Evolutionary conservation across 148 eudicot genomes (phyloP), one percentile per base, ranked within the genome.

Genomic region (Hydrangea macrophylla): DNA sequence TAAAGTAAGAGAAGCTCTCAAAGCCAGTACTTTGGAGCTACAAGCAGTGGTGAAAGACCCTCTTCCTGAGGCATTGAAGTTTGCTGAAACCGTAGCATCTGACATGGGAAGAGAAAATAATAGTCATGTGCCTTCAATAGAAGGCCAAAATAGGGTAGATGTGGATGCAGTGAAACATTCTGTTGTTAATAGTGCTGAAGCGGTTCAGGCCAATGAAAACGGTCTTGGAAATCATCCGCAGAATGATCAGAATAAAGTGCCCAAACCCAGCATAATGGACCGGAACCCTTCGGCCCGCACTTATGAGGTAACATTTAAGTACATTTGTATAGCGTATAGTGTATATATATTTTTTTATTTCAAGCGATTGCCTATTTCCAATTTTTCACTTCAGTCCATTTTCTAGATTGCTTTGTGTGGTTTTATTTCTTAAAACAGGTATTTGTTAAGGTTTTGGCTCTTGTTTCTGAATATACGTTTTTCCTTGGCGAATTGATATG

Each of bases 11-110:
- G 79, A 81, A 70, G 84, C 58, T 18, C 88, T 83, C 51, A 63
- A 67, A 60, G 48, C 70, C 15, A 90, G 91, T 79, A 31, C 69
- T 40, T 32, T 9, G 67, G 80, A 84, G 66, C 88, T 86, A 60
- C 76, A 44, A 32, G 84, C 81, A 62, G 78, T 64, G 66, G 91
- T 83, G 45, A 73, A 31, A 63, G 91, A 88, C 73, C 86, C 87
- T 68, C 79, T 79, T 71, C 89, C 84, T 60, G 83, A 76, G 35
- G 80, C 83, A 56, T 30, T 78, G 54, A 66, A 28, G 10, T 59
- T 78, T 37, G 79, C 87, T 18, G 70, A 83, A 54, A 63, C 60
- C 37, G 62, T 68, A 33, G 31, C 71, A 5, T 53, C 78, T 27
- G 48, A 12, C 39, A 56, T 26, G 65, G 60, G 7, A n/a, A 62